Percentiles rank a stretch among this genome's conserved stretches.
These are phyloP conservation scores for Colletotrichum gigasporum DNA, from an alignment of 2,329 filamentous ascomycete genomes.

Conservation along the genomic window DNA sequence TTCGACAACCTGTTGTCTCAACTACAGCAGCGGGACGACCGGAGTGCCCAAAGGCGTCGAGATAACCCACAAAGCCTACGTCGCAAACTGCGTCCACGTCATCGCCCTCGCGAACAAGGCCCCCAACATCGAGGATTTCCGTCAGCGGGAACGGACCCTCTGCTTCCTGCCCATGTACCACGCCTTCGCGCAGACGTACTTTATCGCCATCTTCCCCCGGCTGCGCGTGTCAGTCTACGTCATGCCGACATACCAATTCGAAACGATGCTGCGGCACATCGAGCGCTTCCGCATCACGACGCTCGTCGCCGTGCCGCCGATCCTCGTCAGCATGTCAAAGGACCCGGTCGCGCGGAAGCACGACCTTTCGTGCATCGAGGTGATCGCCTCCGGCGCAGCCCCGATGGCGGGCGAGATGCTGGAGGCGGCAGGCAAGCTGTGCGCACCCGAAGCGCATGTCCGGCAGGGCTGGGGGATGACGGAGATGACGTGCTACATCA, in stretches of 20 bases:
- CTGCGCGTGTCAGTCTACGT: too few species aligned
- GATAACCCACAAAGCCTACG: not conserved
- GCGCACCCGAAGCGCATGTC: not conserved
- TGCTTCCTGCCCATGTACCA: too few species aligned
- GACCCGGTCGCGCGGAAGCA: not conserved
- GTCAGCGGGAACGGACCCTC: too few species aligned
- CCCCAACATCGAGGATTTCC: too few species aligned
- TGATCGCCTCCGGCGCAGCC: not conserved
- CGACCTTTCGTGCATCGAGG: not conserved
- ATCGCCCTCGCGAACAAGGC: not conserved
- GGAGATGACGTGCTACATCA: not conserved
- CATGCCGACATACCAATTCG: not conserved
- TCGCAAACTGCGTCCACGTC: not conserved
- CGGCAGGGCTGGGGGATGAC: slow-evolving; percentile 12
- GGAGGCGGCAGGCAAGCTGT: not conserved
- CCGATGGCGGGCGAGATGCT: not conserved
- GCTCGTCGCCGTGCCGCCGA: not conserved
- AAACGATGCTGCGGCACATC: not conserved
- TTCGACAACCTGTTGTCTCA: not conserved
- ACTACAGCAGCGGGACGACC: slow-evolving; percentile 2
- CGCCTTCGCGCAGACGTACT: too few species aligned
- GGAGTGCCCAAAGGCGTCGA: slow-evolving; percentile 1
- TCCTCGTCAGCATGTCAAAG: slow-evolving; percentile 2
- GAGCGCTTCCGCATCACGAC: slow-evolving; percentile 1
- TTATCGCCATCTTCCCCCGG: too few species aligned